These are phyloP conservation scores for Pleurotus citrinopileatus DNA, from an alignment of 768 basidiomycete species.

Conservation along the genomic window DNA sequence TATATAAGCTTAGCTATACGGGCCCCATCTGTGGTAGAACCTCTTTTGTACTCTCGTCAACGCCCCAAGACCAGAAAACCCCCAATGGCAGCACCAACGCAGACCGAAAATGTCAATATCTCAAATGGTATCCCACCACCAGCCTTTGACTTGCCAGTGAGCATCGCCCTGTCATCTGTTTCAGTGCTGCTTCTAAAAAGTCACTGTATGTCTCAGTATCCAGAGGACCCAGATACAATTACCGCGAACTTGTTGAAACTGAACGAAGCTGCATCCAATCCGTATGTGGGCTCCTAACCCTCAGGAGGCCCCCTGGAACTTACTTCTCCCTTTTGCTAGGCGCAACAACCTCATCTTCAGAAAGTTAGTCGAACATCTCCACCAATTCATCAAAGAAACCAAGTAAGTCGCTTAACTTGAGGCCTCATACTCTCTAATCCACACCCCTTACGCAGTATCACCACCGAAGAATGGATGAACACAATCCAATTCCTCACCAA, in stretches of 20 bases:
- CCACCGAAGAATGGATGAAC: slow-evolving; percentile 84
- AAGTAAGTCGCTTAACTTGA: slow-evolving; percentile 20
- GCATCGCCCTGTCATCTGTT: neutral
- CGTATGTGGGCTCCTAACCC: neutral
- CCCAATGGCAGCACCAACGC: neutral
- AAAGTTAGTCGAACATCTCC: slow-evolving; percentile 60
- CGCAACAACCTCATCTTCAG: slow-evolving; percentile 38
- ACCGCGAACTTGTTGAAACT: slow-evolving; percentile 12
- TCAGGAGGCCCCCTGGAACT: neutral
- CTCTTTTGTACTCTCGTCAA: no score
- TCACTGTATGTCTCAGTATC: slow-evolving; percentile 8
- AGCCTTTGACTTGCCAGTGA: slow-evolving; percentile 6
- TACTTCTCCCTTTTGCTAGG: neutral
- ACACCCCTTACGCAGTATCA: slow-evolving; percentile 32
- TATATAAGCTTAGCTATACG: slow-evolving; percentile 6
- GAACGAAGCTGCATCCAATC: slow-evolving; percentile 1
- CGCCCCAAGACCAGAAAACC: no score
- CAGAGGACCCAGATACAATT: slow-evolving; percentile 12
- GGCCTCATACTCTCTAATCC: neutral
- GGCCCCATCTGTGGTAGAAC: no score
- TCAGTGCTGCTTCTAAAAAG: neutral
- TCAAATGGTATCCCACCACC: slow-evolving; percentile 12
- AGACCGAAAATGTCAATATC: neutral
- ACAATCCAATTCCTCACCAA: slow-evolving; percentile 73
- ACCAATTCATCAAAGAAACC: slow-evolving; percentile 73